Evolutionary conservation across 2,329 filamentous ascomycete species (phyloP).

Genomic region (Metarhizium humberi): DNA sequence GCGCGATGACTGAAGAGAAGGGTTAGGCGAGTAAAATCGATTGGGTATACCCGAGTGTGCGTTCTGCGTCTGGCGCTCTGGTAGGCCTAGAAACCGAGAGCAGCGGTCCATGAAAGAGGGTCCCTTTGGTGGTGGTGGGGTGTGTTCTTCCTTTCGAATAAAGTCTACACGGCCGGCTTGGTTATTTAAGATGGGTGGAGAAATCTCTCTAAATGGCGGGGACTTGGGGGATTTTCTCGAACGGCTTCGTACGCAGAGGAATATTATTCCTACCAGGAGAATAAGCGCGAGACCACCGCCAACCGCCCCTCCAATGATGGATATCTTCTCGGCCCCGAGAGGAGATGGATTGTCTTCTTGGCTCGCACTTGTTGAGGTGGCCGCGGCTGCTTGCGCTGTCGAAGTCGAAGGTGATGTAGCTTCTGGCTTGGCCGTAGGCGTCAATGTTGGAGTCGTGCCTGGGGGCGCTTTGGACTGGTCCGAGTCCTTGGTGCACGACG

Average conservation of each 20-base stretch:
- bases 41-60: constrained; percentile 24
- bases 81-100: neutral
- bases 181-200: constrained; percentile 37
- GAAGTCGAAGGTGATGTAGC: constrained; percentile 10
- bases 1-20: constrained; percentile 13
- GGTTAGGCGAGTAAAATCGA: constrained; percentile 24
- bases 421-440: constrained; percentile 2
- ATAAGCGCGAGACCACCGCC: constrained; percentile 35
- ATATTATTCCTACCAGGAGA: constrained; percentile 27
- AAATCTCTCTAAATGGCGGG: constrained; percentile 34
- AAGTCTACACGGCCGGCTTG: too few relatives aligned
- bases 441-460: constrained; percentile 7
- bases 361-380: constrained; percentile 1
- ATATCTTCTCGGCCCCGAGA: constrained; percentile 22
- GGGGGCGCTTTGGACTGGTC: constrained; percentile 38
- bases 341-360: constrained; percentile 1
- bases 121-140: neutral
- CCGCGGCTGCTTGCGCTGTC: neutral
- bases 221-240: constrained; percentile 8
- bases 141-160: too few relatives aligned
- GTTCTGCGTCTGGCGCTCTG: neutral
- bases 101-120: neutral
- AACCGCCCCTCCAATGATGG: constrained; percentile 37
- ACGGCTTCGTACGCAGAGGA: constrained; percentile 28
- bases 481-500: constrained; percentile 40